Evolutionary conservation across 371 early-diverging fungal species (phyloP).

Genomic region (Syncephalis fuscata): DNA sequence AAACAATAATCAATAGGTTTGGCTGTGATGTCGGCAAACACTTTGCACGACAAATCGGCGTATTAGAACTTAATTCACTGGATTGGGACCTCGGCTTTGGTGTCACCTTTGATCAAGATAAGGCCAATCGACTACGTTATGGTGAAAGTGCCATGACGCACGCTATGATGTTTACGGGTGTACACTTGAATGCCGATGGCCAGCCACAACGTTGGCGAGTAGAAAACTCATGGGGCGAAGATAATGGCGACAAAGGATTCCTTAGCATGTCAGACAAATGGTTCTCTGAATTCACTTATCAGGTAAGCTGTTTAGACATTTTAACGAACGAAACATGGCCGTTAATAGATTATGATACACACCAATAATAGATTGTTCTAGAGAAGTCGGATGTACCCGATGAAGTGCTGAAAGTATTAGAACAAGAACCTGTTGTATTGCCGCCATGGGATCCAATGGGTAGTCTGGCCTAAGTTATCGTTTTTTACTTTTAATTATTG

Average conservation of each 20-base stretch:
- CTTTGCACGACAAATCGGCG: conserved; percentile 22
- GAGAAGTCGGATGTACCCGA: conserved; percentile 42
- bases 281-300: conserved; percentile 69
- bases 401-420: conserved; percentile 33
- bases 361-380: conserved; percentile 25
- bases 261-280: conserved; percentile 64
- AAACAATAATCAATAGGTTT: conserved; percentile 15
- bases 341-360: too few species aligned
- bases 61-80: conserved; percentile 44
- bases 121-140: conserved; percentile 54
- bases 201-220: conserved; percentile 59
- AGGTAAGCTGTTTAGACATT: conserved; percentile 9
- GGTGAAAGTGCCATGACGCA: conserved; percentile 68
- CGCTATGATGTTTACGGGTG: conserved; percentile 73
- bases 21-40: conserved; percentile 67
- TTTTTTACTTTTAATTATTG: too few species aligned
- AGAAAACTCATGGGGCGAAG: conserved; percentile 64
- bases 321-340: too few species aligned
- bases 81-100: conserved; percentile 56
- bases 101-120: conserved; percentile 36
- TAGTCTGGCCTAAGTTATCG: conserved; percentile 24
- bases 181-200: conserved; percentile 43
- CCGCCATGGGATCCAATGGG: conserved; percentile 67
- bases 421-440: conserved; percentile 40
- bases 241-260: conserved; percentile 55